Evolutionary conservation across 2,329 filamentous ascomycete genomes (phyloP).

Genomic region (Fusarium solani-melongenae): DNA sequence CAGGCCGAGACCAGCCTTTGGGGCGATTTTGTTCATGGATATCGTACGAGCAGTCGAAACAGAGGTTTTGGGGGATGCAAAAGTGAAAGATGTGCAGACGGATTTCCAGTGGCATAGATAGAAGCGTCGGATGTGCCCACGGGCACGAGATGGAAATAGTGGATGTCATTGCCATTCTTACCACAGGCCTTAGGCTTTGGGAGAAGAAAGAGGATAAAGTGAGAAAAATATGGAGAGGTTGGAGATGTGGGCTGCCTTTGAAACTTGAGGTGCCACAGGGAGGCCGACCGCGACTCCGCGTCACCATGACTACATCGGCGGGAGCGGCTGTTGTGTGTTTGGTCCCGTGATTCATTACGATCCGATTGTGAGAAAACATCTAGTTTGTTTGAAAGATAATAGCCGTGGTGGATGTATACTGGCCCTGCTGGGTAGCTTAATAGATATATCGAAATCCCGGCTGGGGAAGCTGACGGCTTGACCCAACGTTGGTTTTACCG

Average conservation of each 20-base stretch:
- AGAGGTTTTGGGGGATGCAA: neutral
- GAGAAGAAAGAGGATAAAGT: neutral
- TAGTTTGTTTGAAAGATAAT: neutral
- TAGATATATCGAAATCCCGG: conserved; percentile 34
- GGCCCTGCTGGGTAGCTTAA: neutral
- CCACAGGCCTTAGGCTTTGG: neutral
- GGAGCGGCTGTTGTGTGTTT: neutral
- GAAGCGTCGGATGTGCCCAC: neutral
- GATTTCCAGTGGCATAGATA: neutral
- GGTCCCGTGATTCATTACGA: neutral
- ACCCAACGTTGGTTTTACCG: neutral
- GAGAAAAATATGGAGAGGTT: neutral
- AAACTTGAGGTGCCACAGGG: neutral
- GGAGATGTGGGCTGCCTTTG: too few relatives aligned
- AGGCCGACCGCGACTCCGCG: neutral
- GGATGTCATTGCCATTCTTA: neutral
- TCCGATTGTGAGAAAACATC: neutral
- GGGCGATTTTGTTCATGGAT: too few relatives aligned
- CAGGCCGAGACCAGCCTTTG: too few relatives aligned
- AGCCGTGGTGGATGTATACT: too few relatives aligned
- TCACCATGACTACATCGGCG: neutral
- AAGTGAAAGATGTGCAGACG: neutral
- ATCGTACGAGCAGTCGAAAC: neutral
- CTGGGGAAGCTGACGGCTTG: neutral
- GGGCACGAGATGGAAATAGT: too few relatives aligned